These are phyloP conservation scores for Pseudoperonospora humuli DNA, from an alignment of 352 stramenopile species.

Conservation along the genomic window DNA sequence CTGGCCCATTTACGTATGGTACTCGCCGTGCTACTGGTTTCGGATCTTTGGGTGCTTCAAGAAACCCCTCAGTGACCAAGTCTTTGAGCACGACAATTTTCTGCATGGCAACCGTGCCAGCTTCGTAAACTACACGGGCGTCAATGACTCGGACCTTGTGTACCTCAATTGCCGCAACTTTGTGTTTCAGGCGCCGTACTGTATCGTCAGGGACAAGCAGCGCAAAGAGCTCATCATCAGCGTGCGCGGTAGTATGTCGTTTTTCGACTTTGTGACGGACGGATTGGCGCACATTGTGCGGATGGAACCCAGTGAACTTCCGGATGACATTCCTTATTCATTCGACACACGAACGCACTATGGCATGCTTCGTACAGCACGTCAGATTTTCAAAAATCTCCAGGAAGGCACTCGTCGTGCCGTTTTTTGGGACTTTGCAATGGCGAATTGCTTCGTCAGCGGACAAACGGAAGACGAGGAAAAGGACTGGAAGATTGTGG, in stretches of 20 bases:
- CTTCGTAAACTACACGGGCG: conserved; percentile 66
- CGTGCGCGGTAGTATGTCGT: conserved; percentile 66
- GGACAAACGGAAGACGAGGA: conserved; percentile 7
- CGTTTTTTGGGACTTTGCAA: conserved; percentile 66
- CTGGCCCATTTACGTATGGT: conserved; percentile 74
- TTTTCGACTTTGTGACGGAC: conserved; percentile 76
- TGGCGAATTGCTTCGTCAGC: conserved; percentile 31
- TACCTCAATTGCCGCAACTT: conserved; percentile 78
- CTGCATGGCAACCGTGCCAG: conserved; percentile 52
- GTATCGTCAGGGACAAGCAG: conserved; percentile 56
- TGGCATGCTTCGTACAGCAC: conserved; percentile 61
- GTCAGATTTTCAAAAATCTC: conserved; percentile 49
- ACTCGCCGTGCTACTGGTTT: conserved; percentile 65
- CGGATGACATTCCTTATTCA: conserved; percentile 38
- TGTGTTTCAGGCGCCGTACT: conserved; percentile 69
- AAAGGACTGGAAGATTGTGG: conserved; percentile 56
- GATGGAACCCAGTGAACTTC: conserved; percentile 52
- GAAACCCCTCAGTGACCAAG: conserved; percentile 30
- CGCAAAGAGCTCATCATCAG: conserved; percentile 67
- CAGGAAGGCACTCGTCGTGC: conserved; percentile 46
- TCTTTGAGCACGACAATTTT: conserved; percentile 60
- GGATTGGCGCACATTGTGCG: conserved; percentile 53
- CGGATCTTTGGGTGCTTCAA: conserved; percentile 54
- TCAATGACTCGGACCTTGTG: conserved; percentile 47
- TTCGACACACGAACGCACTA: conserved; percentile 54